Conservation (phyloP, 1,139 yeast species). For the Kluyveromyces sp. region DNA sequence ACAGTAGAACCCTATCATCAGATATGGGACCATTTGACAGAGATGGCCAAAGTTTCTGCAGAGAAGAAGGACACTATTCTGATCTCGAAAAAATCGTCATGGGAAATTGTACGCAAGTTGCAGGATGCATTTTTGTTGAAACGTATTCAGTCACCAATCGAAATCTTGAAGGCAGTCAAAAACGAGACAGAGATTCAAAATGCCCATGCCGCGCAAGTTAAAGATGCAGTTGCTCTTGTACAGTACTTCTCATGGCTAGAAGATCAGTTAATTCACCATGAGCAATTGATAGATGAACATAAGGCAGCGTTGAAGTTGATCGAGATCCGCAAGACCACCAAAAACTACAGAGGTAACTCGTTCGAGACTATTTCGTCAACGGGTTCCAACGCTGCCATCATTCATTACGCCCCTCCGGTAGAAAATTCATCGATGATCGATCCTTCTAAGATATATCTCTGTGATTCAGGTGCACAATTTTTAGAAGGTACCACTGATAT, state of each 20-base stretch:
- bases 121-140: conserved; percentile 37
- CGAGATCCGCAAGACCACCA: conserved; percentile 55
- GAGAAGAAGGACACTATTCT: conserved; percentile 37
- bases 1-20: conserved; percentile 46
- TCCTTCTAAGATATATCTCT: conserved; percentile 69
- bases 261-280: conserved; percentile 46
- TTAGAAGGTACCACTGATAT: conserved; percentile 95
- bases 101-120: conserved; percentile 66
- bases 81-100: conserved; percentile 62
- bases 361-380: conserved; percentile 90
- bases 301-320: conserved; percentile 66
- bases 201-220: conserved; percentile 69
- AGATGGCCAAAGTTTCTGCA: conserved; percentile 13
- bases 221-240: conserved; percentile 79
- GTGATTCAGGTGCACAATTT: conserved; percentile 93
- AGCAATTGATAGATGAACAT: conserved; percentile 64
- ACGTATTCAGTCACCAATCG: conserved; percentile 54
- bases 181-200: conserved; percentile 68
- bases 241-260: conserved; percentile 87
- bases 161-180: conserved; percentile 70
- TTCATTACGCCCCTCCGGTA: conserved; percentile 77
- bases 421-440: conserved; percentile 62
- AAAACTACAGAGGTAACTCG: conserved; percentile 71
- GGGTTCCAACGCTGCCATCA: conserved; percentile 88
- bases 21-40: conserved; percentile 49